phyloP scores from a whole-genome alignment of 2,329 filamentous ascomycete species.

The Diaporthe caulivora region DNA sequence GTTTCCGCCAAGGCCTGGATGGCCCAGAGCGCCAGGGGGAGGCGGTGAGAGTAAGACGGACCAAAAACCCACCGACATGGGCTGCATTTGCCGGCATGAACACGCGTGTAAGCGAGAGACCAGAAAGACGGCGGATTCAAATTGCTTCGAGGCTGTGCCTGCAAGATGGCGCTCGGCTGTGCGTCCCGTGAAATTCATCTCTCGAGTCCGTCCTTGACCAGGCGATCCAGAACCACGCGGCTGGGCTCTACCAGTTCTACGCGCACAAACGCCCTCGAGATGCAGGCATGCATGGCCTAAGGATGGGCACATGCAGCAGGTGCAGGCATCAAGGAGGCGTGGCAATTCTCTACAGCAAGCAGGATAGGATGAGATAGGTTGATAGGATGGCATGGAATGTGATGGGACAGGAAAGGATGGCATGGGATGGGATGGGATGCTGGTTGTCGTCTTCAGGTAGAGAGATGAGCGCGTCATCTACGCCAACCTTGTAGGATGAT shows the following conservation, averaged over 20 bases:
- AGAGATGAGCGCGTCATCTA: constrained; percentile 28
- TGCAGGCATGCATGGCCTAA: neutral
- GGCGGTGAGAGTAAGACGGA: constrained; percentile 33
- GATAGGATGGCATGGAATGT: neutral
- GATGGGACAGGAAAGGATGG: neutral
- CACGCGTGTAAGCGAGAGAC: constrained; percentile 19
- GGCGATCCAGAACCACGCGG: neutral
- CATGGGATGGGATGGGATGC: neutral
- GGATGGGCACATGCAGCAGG: neutral
- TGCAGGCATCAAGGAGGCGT: neutral
- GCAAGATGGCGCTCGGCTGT: constrained; percentile 2
- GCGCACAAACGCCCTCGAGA: neutral
- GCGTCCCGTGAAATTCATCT: neutral
- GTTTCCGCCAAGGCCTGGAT: neutral
- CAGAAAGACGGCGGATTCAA: neutral
- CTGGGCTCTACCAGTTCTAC: neutral
- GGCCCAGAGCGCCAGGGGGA: constrained; percentile 2
- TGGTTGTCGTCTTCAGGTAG: neutral
- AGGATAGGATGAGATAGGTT: neutral
- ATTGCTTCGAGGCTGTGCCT: constrained; percentile 26
- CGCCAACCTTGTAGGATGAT: neutral
- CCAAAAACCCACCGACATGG: constrained; percentile 25
- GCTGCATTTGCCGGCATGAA: neutral
- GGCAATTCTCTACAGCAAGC: neutral
- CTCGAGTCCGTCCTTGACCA: no score